Evolutionary conservation across 2,329 filamentous ascomycete species (phyloP), one percentile per base, ranked within the genome.

Genomic region (Rutstroemia sp.): DNA sequence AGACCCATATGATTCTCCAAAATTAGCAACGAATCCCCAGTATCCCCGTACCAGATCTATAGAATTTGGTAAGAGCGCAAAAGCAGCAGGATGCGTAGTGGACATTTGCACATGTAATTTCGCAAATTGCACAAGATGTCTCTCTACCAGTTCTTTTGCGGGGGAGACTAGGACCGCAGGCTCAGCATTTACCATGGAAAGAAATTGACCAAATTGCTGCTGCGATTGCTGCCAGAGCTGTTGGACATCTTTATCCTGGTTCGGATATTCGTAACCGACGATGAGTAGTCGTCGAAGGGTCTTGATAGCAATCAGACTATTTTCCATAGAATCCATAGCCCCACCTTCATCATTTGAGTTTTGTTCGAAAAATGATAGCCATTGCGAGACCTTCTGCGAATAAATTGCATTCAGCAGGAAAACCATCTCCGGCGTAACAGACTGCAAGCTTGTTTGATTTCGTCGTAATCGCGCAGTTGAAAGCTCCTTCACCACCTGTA

Each of bases 21-120:
- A 88, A 44, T 84, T 83, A 44, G 84, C 80, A 23, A 94, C 83
- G 5, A 96, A 75, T 30, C 81, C 80, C 92, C 94, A 97, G 71
- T 97, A 97, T 16, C 87, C 85, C 62, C 82, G 83, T 2, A 89
- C 84, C 23, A 97, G 80, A 16, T 84, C 77, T 16, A 95, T 74
- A 2, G 89, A 91, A 65, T 89, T 86, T 2, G 91, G 89, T 6
- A 99, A 78, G 12, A 89, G 77, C 0, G 86, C 84, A 70, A 96
- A 97, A 54, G 90, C 88, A 3, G 88, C 85, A 1, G 92, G 84
- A 69, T 96, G 91, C 5, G 78, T 74, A 50, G 83, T 82, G 1
- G 89, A 84, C 86, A 97, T 92, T 56, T 90, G 86, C 40, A 95
- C 78, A 69, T 97, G 94, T 3, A 99, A 76, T 71, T 97, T 99